Evolutionary conservation across 1,284 basidiomycete genomes (phyloP).

Genomic region (Polyporus tsugae): DNA sequence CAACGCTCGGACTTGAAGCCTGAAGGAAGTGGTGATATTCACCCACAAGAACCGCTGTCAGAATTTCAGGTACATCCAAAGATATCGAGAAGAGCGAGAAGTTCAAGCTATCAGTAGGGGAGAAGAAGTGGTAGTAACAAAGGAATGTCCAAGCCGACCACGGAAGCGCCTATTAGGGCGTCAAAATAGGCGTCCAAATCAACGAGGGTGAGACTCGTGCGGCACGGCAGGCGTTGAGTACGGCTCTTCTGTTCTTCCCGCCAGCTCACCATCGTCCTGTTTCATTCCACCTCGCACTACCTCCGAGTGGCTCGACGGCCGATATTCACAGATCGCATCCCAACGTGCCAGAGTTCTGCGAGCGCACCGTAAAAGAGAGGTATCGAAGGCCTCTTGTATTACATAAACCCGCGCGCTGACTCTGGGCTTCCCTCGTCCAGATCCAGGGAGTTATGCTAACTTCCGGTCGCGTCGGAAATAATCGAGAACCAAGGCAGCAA

Average conservation of each 20-base stretch:
- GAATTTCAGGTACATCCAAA: background rate
- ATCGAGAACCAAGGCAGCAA: conserved; percentile 5
- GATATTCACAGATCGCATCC: background rate
- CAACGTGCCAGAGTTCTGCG: background rate
- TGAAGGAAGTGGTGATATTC: background rate
- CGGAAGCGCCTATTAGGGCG: background rate
- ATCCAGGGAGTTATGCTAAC: conserved; percentile 6
- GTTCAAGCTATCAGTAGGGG: background rate
- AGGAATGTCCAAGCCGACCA: background rate
- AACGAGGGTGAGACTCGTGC: no score
- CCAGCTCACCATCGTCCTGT: background rate
- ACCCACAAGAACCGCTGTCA: background rate
- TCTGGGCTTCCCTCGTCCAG: background rate
- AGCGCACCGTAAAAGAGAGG: background rate
- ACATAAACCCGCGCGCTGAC: conserved; percentile 4
- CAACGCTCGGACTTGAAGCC: no score
- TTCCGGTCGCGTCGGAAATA: conserved; percentile 9
- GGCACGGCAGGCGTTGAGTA: background rate
- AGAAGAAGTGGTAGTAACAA: background rate
- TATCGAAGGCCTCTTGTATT: background rate
- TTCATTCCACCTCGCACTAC: background rate
- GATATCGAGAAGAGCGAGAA: background rate
- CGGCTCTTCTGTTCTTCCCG: background rate
- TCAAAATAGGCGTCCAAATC: background rate
- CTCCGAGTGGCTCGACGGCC: background rate